Base-by-base conservation (phyloP, 805 yeast genomes). In the Barnettozyma populi region DNA sequence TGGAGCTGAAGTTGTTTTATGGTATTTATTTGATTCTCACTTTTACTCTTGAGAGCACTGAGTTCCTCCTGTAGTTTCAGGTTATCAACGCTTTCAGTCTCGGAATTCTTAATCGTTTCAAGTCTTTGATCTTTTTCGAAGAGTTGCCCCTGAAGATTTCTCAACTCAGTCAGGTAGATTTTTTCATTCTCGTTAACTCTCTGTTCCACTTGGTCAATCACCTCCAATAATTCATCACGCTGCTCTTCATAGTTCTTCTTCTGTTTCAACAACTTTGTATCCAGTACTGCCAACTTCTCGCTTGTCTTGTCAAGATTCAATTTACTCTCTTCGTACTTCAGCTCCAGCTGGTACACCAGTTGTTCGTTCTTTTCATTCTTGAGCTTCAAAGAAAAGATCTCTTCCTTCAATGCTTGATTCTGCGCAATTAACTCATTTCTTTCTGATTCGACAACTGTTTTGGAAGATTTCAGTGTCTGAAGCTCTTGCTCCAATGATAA, bases 211-310 rank as follows among this genome's bases (percentile, higher is more conserved):
- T 78, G 65, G 49, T 77, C 82, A 43, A 82, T 71, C 16, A 78
- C 80, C 43, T 75, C 78, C 41, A 83, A 61, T 66, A 84, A 69
- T 57, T 82, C 86, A 41, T 73, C 75, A 25, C 84, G 67, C 40
- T 82, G 84, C 14, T 62, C 56, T 44, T 79, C 84, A 39, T 75
- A 73, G 24, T 69, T 74, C 18, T 56, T 57, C 56, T 74, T 76
- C 48, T 73, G 79, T 45, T 69, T 72, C n/a, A 58, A 55, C 45
- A 79, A 59, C 51, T 72, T 73, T 20, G 64, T 65, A 39, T 82
- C 86, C 45, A 55, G 32, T 2, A 23, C 5, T 0, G 43, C 25
- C 10, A 49, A 46, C 24, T 50, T 52, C 20, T 60, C 61, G 18
- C 48, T 45, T 1, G 60, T 52, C 24, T 43, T 48, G 31, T 57